These are phyloP conservation scores for Cordyceps tenuipes DNA, from an alignment of 2,329 filamentous ascomycete species.

Conservation along the genomic window DNA sequence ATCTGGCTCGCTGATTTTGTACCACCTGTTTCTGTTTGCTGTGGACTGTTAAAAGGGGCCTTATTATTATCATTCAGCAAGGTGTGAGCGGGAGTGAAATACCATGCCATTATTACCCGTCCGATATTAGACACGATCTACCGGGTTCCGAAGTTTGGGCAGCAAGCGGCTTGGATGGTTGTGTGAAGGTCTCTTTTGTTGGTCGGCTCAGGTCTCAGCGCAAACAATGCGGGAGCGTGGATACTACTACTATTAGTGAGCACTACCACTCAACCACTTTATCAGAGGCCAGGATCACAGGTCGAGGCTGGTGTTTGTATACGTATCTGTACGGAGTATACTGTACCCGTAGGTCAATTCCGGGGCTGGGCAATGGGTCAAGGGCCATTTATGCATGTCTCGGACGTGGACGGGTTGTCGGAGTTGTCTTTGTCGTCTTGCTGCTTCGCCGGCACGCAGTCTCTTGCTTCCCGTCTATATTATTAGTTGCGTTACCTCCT, in stretches of 20 bases:
- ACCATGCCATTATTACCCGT: not conserved
- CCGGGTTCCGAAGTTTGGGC: not conserved
- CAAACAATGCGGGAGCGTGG: not conserved
- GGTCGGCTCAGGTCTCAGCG: constrained; percentile 5
- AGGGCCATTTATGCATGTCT: not conserved
- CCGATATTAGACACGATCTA: not conserved
- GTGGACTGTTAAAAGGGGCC: not conserved
- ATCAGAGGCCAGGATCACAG: not conserved
- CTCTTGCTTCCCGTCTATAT: not conserved
- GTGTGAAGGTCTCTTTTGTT: not conserved
- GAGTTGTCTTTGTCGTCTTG: not conserved
- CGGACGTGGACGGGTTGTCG: not conserved
- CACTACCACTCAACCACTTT: not conserved
- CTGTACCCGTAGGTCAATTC: not conserved
- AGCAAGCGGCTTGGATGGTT: not conserved
- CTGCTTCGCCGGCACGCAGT: not conserved
- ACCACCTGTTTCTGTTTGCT: not conserved
- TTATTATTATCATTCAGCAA: not conserved
- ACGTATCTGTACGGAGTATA: not conserved
- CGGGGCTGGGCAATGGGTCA: not conserved
- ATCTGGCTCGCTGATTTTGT: not conserved
- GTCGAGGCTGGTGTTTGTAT: not conserved
- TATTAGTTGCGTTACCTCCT: not conserved
- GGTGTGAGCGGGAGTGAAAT: not conserved
- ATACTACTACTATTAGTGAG: not conserved